Evolutionary conservation across 2,329 filamentous ascomycete species (phyloP).

Genomic region (Trichoderma atrobrunneum): DNA sequence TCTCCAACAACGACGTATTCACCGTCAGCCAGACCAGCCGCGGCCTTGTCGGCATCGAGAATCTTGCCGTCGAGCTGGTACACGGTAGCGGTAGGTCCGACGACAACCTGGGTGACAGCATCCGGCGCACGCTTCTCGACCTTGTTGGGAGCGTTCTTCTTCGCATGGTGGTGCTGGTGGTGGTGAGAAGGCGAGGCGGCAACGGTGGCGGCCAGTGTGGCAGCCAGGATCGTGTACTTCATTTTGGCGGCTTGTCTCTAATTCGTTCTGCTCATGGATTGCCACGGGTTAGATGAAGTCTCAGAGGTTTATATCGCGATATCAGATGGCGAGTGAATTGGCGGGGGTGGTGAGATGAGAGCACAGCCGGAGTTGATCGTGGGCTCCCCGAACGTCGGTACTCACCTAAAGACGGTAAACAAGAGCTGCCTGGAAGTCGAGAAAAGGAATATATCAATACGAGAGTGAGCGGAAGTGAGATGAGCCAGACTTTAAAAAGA

Average conservation of each 20-base stretch:
- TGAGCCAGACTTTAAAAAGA: constrained; percentile 42
- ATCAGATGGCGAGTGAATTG: background rate
- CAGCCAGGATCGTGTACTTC: constrained; percentile 46
- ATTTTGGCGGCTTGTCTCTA: constrained; percentile 34
- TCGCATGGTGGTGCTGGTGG: constrained; percentile 53
- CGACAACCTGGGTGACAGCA: constrained; percentile 53
- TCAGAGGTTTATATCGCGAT: background rate
- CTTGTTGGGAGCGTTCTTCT: constrained; percentile 45
- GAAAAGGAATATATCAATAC: background rate
- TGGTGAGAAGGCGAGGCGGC: constrained; percentile 63
- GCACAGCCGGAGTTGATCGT: background rate
- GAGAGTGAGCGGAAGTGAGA: constrained; percentile 21
- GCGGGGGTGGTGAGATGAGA: background rate
- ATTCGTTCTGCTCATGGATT: constrained; percentile 1
- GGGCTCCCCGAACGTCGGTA: background rate
- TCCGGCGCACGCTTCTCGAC: constrained; percentile 47
- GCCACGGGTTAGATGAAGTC: background rate
- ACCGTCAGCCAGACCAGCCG: constrained; percentile 68
- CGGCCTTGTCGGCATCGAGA: constrained; percentile 63
- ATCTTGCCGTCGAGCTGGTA: constrained; percentile 68
- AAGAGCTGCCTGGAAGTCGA: background rate
- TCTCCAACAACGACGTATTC: constrained; percentile 65
- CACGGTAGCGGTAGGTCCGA: constrained; percentile 62
- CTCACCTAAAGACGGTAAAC: constrained; percentile 1
- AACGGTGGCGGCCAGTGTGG: constrained; percentile 50